phyloP scores from a whole-genome alignment of 2,329 filamentous ascomycete species.

The Scedosporium dehoogii region DNA sequence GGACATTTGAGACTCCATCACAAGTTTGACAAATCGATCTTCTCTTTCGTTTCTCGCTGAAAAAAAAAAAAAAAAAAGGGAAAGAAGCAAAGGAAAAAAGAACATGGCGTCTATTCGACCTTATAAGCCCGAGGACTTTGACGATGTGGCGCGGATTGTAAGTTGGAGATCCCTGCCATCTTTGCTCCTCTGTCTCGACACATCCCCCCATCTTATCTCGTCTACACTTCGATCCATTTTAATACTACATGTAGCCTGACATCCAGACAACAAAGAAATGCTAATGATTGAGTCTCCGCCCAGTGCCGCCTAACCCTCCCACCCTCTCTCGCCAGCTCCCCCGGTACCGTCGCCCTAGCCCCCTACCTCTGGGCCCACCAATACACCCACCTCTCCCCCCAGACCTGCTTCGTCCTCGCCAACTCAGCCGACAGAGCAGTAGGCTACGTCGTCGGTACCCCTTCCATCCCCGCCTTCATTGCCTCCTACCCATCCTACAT shows the following conservation, averaged over 20 bases:
- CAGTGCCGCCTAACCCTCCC: constrained; percentile 40
- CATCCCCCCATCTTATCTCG: background rate
- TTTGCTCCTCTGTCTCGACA: background rate
- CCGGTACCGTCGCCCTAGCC: constrained; percentile 24
- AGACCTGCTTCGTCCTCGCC: constrained; percentile 37
- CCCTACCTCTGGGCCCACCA: constrained; percentile 43
- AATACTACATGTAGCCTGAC: background rate
- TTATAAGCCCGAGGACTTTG: constrained; percentile 28
- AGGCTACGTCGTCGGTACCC: constrained; percentile 39
- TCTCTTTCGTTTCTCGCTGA: background rate
- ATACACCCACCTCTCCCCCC: constrained; percentile 34
- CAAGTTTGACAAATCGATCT: background rate
- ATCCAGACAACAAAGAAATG: too few relatives aligned
- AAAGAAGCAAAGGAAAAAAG: background rate
- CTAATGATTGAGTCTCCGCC: background rate
- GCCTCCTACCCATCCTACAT: constrained; percentile 28
- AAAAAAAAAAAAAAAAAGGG: background rate
- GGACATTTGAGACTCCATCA: too few relatives aligned
- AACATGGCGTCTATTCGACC: constrained; percentile 33
- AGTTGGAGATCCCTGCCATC: constrained; percentile 7
- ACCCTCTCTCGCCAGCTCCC: constrained; percentile 26
- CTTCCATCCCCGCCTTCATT: constrained; percentile 30
- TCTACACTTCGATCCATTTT: background rate
- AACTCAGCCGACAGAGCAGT: constrained; percentile 32
- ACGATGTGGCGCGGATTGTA: constrained; percentile 30